These are phyloP conservation scores for Xerocomus tenax DNA, from an alignment of 1,284 basidiomycete genomes.

Conservation along the genomic window DNA sequence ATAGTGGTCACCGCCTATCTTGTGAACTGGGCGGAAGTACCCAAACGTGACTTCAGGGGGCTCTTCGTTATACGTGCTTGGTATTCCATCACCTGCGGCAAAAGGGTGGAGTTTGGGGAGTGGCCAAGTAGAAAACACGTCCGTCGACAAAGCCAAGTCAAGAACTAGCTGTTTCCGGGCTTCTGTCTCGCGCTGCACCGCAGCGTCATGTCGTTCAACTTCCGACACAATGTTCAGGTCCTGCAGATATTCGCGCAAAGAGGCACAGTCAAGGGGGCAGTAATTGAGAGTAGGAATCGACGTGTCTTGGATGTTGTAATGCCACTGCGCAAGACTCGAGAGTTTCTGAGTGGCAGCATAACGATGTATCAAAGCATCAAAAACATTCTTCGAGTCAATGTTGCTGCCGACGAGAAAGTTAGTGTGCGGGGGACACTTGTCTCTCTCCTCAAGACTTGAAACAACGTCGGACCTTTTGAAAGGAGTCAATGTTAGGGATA, in stretches of 20 bases:
- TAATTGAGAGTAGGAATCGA: slow-evolving; percentile 38
- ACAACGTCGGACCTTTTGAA: slow-evolving; percentile 51
- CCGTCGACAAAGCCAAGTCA: slow-evolving; percentile 52
- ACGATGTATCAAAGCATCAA: slow-evolving; percentile 43
- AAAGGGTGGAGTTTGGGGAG: slow-evolving; percentile 28
- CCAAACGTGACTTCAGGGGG: slow-evolving; percentile 51
- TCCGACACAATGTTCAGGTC: slow-evolving; percentile 35
- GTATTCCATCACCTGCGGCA: slow-evolving; percentile 25
- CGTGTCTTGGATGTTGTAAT: slow-evolving; percentile 40
- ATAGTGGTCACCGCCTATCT: slow-evolving; percentile 27
- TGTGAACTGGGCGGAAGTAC: slow-evolving; percentile 47
- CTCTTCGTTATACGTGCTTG: slow-evolving; percentile 46
- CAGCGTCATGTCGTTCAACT: slow-evolving; percentile 33
- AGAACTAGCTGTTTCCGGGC: slow-evolving; percentile 53
- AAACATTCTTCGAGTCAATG: slow-evolving; percentile 45
- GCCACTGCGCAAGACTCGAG: slow-evolving; percentile 43
- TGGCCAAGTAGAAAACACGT: slow-evolving; percentile 45
- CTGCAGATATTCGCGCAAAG: slow-evolving; percentile 34
- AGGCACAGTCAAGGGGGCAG: slow-evolving; percentile 30
- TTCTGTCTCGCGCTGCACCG: slow-evolving; percentile 42
- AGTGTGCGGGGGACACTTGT: slow-evolving; percentile 35
- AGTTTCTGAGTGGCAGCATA: slow-evolving; percentile 39
- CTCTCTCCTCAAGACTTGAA: slow-evolving; percentile 45
- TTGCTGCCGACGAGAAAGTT: slow-evolving; percentile 49
- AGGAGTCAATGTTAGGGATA: not conserved